These are phyloP conservation scores for Geopyxis carbonaria DNA, from an alignment of 495 filamentous ascomycete genomes.

Conservation along the genomic window DNA sequence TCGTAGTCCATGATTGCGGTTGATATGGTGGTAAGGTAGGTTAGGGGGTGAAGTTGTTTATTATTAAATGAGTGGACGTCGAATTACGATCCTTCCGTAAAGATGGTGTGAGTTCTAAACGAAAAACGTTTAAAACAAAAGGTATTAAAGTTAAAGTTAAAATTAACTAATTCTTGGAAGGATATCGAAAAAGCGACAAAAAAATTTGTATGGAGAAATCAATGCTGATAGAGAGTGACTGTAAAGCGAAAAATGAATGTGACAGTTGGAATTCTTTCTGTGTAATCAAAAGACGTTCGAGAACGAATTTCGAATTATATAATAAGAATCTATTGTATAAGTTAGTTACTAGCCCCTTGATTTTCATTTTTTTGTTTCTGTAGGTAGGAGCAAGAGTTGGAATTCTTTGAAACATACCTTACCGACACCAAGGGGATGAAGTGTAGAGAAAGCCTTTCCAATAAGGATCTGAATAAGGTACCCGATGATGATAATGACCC, in stretches of 20 bases:
- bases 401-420: too few relatives aligned
- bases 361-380: too few relatives aligned
- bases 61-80: slow-evolving; percentile 22
- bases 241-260: slow-evolving; percentile 1
- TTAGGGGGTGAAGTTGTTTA: slow-evolving; percentile 8
- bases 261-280: slow-evolving; percentile 3
- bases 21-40: slow-evolving; percentile 18
- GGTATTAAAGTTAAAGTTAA: slow-evolving; percentile 14
- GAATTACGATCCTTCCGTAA: slow-evolving; percentile 25
- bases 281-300: too few relatives aligned
- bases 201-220: slow-evolving; percentile 12
- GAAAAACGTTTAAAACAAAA: slow-evolving; percentile 15
- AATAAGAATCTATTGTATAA: too few relatives aligned
- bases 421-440: too few relatives aligned
- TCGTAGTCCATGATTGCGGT: slow-evolving; percentile 57
- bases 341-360: too few relatives aligned
- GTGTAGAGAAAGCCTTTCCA: too few relatives aligned
- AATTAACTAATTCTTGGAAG: slow-evolving; percentile 20
- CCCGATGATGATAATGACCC: neutral
- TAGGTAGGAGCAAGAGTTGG: too few relatives aligned
- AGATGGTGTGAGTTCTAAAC: slow-evolving; percentile 16
- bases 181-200: slow-evolving; percentile 23
- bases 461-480: neutral
- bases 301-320: too few relatives aligned
- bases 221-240: slow-evolving; percentile 21